These are phyloP conservation scores for Colletotrichum simmondsii DNA, from an alignment of 2,329 filamentous ascomycete species.

Conservation along the genomic window DNA sequence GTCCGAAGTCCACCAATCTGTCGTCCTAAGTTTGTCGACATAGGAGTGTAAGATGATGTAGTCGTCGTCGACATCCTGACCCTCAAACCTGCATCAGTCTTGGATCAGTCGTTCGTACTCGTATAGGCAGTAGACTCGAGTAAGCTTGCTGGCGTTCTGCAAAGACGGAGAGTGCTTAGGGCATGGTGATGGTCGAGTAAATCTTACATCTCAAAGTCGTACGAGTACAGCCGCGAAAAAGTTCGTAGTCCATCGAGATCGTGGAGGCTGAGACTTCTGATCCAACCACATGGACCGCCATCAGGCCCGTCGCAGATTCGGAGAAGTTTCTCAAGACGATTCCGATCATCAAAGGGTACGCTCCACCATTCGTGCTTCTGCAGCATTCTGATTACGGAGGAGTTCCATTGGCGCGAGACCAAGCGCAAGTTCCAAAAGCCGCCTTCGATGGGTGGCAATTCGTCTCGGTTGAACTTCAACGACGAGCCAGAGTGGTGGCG, in stretches of 20 bases:
- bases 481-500: neutral
- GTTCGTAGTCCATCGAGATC: neutral
- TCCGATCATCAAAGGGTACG: neutral
- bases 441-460: neutral
- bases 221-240: neutral
- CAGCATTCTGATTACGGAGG: neutral
- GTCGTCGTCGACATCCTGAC: neutral
- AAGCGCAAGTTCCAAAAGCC: neutral
- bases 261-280: neutral
- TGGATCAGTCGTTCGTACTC: neutral
- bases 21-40: neutral
- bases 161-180: neutral
- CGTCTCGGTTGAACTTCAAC: neutral
- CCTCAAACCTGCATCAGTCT: neutral
- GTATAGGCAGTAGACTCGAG: neutral
- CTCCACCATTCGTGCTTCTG: conserved; percentile 5
- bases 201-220: neutral
- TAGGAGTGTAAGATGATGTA: conserved; percentile 6
- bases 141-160: neutral
- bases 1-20: neutral
- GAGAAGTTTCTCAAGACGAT: neutral
- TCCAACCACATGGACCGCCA: neutral
- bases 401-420: conserved; percentile 10
- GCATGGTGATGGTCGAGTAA: too few species aligned
- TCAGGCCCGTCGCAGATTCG: neutral